Base-by-base conservation (phyloP, 2,329 filamentous ascomycete species). In the Sporothrix protearum region DNA sequence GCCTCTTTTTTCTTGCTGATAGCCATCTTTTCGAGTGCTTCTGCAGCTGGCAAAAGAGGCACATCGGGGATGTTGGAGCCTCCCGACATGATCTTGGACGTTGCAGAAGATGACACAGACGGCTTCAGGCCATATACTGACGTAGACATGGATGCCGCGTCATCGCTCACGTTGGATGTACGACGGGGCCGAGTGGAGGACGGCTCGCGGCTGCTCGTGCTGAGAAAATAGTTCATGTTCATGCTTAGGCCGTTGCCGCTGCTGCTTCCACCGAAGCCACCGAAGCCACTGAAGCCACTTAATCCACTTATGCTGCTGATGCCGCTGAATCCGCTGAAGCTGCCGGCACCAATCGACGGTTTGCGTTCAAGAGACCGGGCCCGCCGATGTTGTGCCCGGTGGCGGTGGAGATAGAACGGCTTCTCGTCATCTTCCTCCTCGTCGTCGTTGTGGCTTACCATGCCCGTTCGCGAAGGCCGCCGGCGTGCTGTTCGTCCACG, bases 121-220 rank as follows among this genome's bases (percentile, higher is more conserved):
- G 51, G 49, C 16, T 19, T 59, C 36, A 4, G 3, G 6, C 67
- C 51, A 16, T 14, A 16, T 14, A 28, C 47, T 22, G 63, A 25
- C n/a, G 53, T 51, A 8, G 63, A 51, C 55, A 51, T n/a, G 3
- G 70, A 69, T 49, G 49, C 36, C 22, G 36, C 30, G 6, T 68
- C 55, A 12, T 71, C 71, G 39, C 64, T 69, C 3, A 72, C 14
- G 30, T 33, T 57, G 3, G 71, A 70, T 5, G 55, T 42, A 14
- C 73, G 70, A 6, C 66, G 72, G 5, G 47, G 19, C 36, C 51
- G 64, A 6, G 42, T 30, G n/a, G 63, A 51, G 9, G 73, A 74
- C n/a, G 72, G 57, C 5, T 72, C 72, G 16, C 73, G 73, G 71
- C 73, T 74, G 66, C 45, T 73, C 19, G 30, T 66, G 42, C 72